Evolutionary conservation across 129 eudicot species (phyloP), one percentile per base, ranked within the genome.

Genomic region (Flaveria sonorensis): DNA sequence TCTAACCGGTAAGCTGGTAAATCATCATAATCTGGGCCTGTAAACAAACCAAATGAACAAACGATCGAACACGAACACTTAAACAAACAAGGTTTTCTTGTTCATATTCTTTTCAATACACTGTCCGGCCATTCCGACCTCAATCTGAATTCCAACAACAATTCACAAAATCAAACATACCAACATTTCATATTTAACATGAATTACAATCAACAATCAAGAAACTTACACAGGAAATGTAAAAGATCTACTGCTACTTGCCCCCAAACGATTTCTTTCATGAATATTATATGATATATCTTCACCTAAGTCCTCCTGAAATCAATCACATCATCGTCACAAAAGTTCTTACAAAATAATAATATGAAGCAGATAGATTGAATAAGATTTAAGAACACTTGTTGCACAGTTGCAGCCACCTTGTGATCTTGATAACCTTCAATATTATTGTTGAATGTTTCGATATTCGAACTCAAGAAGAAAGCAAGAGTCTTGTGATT

Each of bases 191-290:
- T 48, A 51, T 36, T 13, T n/a, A 46, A 81, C 45, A 36, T 14
- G 36, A 13, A 2, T 53, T n/a, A 10, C 72, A 45, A 46, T 62
- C 28, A 47, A 10, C 50, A 32, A 16, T 10, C 7, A 52, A 24
- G 68, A 69, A 26, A 68, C 82, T 48, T 75, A 88, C 92, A 83
- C 32, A 0, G 87, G 89, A 78, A 88, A 88, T 1, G 87, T 84
- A 51, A 88, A 88, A 30, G 92, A 88, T 18, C 53, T 76, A n/a
- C 78, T 74, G 80, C 87, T 88, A 71, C 82, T 79, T 48, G 68
- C 45, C 16, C 76, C 71, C 66, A 55, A n/a, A 12, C 1, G 42
- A 21, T 42, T 42, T 16, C 40, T 32, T 14, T 40, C 62, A 40
- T 13, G 63, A 36, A 30, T 30, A 62, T 32, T 6, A 76, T 51